Percentiles rank a stretch among this genome's conserved stretches.
Evolutionary conservation across 2,329 filamentous ascomycete genomes (phyloP).

Genomic region (Colletotrichum lentis): DNA sequence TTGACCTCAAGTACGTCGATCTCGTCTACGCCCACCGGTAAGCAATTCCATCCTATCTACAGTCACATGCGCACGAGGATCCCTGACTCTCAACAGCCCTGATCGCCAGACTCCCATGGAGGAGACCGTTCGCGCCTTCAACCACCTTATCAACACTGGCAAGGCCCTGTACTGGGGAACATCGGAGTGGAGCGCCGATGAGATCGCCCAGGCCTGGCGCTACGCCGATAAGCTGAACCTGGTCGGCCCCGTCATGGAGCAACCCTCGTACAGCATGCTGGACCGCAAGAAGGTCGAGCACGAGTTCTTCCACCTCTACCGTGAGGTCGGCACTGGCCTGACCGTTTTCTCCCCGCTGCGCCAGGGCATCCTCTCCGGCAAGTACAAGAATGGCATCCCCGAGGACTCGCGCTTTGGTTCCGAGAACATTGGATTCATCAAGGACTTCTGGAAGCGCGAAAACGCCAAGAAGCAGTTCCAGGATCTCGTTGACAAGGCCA

Average conservation of each 20-base stretch:
- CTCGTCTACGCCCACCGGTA: slow-evolving; percentile 72
- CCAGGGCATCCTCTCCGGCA: slow-evolving; percentile 69
- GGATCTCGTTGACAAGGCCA: slow-evolving; percentile 65
- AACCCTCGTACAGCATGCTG: slow-evolving; percentile 73
- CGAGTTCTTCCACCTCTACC: slow-evolving; percentile 68
- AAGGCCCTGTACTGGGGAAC: slow-evolving; percentile 78
- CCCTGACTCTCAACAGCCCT: slow-evolving; percentile 46
- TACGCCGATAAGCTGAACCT: slow-evolving; percentile 68
- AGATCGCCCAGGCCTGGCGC: slow-evolving; percentile 70
- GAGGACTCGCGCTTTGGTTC: slow-evolving; percentile 65
- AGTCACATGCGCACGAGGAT: neutral
- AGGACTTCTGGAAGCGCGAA: slow-evolving; percentile 58
- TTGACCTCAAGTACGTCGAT: slow-evolving; percentile 70
- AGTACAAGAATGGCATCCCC: slow-evolving; percentile 72
- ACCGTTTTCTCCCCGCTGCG: slow-evolving; percentile 69
- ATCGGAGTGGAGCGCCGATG: slow-evolving; percentile 71
- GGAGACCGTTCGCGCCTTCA: slow-evolving; percentile 75
- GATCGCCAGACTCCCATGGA: slow-evolving; percentile 75
- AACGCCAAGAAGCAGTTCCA: slow-evolving; percentile 64
- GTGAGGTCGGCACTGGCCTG: slow-evolving; percentile 66
- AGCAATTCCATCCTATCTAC: neutral
- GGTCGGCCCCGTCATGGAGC: slow-evolving; percentile 71
- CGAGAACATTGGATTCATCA: slow-evolving; percentile 64
- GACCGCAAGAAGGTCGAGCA: slow-evolving; percentile 68
- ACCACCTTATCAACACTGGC: slow-evolving; percentile 72